Base-by-base conservation (phyloP, 208 protist species). In the Leishmania major region DNA sequence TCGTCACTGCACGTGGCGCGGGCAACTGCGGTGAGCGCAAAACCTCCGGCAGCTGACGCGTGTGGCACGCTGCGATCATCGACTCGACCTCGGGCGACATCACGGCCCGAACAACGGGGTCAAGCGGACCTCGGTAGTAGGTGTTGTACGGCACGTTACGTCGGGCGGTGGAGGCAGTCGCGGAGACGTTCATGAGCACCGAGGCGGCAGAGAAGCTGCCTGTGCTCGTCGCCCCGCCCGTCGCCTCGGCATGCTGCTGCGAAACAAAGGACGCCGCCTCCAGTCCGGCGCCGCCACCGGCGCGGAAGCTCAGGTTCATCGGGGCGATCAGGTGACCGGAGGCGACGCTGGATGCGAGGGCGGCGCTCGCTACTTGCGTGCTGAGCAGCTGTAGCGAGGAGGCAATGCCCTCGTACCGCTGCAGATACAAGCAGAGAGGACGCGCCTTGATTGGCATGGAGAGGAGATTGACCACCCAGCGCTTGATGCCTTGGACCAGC, bases 391-490 rank as follows among this genome's bases (percentile, higher is more conserved):
- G 88, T 59, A 91, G 69, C 35, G 84, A 84, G 49, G 83, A 75
- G 35, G 84, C 82, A 45, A 94, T 88, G 69, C 89, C 92, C 53
- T 91, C 89, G 80, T 94, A 92, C 31, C 88, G 88, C 81, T 93
- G 89, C 25, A 94, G 78, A 60, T 86, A 94, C 76, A 94, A 81
- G 35, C 80, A 90, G 69, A 94, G 82, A 15, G 91, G 91, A 4
- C 88, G 89, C 2, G 90, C 89, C 76, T 92, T 91, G 67, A 91
- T 83, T 19, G 92, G 92, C 78, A 85, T 83, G 28, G 71, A 73
- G 59, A 92, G 84, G 22, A 95, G 81, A 59, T 93, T 90, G 35
- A 84, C 28, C 31, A 89, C 81, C 87, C 90, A 95, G 19, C 75
- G 83, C 59, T 84, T 67, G 31, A 93, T 82, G 60, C 84, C 87